Evolutionary conservation across 768 basidiomycete species (phyloP).

Genomic region (Tulasnella sp.): DNA sequence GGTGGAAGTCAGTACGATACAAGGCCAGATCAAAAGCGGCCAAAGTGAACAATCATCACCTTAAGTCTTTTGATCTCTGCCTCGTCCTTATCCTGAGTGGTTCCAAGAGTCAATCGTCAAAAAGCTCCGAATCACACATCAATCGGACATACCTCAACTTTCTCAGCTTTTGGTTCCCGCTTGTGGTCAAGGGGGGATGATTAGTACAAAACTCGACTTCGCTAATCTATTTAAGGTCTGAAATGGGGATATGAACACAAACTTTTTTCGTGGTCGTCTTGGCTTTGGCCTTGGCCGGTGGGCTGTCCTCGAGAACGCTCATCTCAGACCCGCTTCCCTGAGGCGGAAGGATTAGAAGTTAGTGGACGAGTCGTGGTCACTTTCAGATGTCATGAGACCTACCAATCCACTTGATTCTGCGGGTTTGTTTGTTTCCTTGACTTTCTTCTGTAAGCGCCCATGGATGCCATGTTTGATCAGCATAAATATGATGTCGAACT

Average conservation of each 20-base stretch:
- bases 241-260: not conserved
- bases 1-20: not conserved
- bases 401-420: not conserved
- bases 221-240: no score
- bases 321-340: constrained; percentile 35
- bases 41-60: constrained; percentile 28
- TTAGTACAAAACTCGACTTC: not conserved
- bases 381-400: not conserved
- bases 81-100: constrained; percentile 44
- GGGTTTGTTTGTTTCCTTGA: not conserved
- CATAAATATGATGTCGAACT: no score
- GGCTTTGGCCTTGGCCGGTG: constrained; percentile 29
- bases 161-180: constrained; percentile 24
- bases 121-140: not conserved
- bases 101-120: not conserved
- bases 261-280: constrained; percentile 2
- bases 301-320: constrained; percentile 49
- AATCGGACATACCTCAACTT: not conserved
- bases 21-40: not conserved
- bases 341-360: not conserved
- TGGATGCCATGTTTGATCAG: no score
- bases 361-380: no score
- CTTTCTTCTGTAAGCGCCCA: not conserved
- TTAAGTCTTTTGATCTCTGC: constrained; percentile 67
- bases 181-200: constrained; percentile 21